phyloP scores from a whole-genome alignment of 768 basidiomycete species.

The Amanita exitialis region DNA sequence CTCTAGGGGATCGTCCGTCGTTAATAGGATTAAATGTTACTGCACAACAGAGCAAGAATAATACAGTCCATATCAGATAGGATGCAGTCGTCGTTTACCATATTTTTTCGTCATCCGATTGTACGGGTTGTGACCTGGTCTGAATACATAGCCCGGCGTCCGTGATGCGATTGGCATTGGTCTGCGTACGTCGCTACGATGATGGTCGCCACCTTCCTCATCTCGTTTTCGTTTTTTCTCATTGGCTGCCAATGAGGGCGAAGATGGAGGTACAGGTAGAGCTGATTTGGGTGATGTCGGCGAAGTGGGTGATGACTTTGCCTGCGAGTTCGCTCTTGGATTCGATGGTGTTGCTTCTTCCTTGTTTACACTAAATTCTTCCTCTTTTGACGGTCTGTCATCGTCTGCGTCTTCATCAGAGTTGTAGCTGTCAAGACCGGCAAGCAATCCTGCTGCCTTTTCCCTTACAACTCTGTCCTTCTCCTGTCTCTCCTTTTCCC shows the following conservation, averaged over 20 bases:
- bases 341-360: neutral
- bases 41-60: slow-evolving; percentile 5
- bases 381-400: neutral
- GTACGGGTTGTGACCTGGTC: slow-evolving; percentile 5
- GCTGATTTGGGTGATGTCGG: neutral
- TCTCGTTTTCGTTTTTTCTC: slow-evolving; percentile 11
- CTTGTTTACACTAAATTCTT: neutral
- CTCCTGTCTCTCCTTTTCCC: neutral
- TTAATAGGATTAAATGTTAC: slow-evolving; percentile 7
- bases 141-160: neutral
- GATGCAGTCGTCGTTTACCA: slow-evolving; percentile 7
- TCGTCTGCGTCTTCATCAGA: slow-evolving; percentile 4
- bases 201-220: slow-evolving; percentile 15
- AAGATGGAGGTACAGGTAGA: neutral
- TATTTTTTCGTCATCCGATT: slow-evolving; percentile 8
- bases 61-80: slow-evolving; percentile 4
- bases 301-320: neutral
- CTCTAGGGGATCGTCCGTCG: slow-evolving; percentile 23
- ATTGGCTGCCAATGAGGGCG: neutral
- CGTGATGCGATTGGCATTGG: neutral
- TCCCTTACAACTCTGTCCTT: slow-evolving; percentile 9
- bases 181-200: neutral
- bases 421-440: slow-evolving; percentile 12
- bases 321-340: neutral
- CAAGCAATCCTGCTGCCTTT: slow-evolving; percentile 3